phyloP scores from a whole-genome alignment of 2,329 filamentous ascomycete genomes.

The Colletotrichum brevisporum region DNA sequence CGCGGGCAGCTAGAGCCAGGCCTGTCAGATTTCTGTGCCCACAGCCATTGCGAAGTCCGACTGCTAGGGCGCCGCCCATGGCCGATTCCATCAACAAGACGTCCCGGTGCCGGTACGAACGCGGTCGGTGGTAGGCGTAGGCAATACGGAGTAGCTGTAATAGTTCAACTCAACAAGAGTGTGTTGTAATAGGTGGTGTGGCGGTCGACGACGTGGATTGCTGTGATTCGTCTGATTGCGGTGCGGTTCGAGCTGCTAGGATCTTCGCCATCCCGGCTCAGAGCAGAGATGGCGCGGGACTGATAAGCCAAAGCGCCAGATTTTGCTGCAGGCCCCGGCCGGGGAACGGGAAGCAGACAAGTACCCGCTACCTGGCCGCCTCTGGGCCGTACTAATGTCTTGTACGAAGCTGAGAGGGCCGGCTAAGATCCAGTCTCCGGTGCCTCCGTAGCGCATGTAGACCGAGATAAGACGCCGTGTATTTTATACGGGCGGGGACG shows the following conservation, averaged over 20 bases:
- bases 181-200: slow-evolving; percentile 36
- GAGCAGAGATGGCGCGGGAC: slow-evolving; percentile 36
- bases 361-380: slow-evolving; percentile 25
- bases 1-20: not conserved
- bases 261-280: slow-evolving; percentile 23
- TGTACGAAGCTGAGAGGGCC: slow-evolving; percentile 1
- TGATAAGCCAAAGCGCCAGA: slow-evolving; percentile 41
- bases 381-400: not conserved
- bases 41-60: slow-evolving; percentile 3
- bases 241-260: slow-evolving; percentile 31
- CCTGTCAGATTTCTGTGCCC: slow-evolving; percentile 5
- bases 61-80: slow-evolving; percentile 17
- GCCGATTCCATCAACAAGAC: slow-evolving; percentile 17
- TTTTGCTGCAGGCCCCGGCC: slow-evolving; percentile 37
- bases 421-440: not conserved
- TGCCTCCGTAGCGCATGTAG: slow-evolving; percentile 31
- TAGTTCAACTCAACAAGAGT: not conserved
- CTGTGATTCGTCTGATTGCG: slow-evolving; percentile 40
- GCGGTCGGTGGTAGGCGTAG: slow-evolving; percentile 19
- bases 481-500: not conserved
- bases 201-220: slow-evolving; percentile 41
- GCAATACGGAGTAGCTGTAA: not conserved
- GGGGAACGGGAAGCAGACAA: not conserved
- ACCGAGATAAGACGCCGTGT: slow-evolving; percentile 5
- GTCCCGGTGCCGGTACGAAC: slow-evolving; percentile 1